Percentiles rank a stretch among this genome's conserved stretches.
Conservation (phyloP, 2,329 filamentous ascomycete genomes). For the Myriosclerotinia scirpicola region DNA sequence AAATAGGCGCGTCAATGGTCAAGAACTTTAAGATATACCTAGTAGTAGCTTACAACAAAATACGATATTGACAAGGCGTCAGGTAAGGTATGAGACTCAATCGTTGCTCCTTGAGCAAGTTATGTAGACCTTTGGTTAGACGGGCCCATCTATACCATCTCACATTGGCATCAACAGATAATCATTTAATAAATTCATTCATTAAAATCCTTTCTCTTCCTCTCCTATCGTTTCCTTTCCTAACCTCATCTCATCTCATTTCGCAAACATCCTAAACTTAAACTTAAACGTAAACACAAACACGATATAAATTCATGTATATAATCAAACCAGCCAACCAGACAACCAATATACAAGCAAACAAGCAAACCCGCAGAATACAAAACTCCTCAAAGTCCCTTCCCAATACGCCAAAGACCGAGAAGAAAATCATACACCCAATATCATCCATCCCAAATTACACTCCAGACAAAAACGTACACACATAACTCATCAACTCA, state of each 20-base stretch:
- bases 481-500: background rate
- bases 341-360: constrained; percentile 1
- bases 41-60: too few relatives aligned
- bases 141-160: too few relatives aligned
- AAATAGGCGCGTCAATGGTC: too few relatives aligned
- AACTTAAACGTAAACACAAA: background rate
- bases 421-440: background rate
- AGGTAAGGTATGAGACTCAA: too few relatives aligned
- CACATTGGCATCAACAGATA: too few relatives aligned
- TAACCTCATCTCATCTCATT: background rate
- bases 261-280: background rate
- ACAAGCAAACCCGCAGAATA: background rate
- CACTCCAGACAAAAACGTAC: background rate
- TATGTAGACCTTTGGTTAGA: too few relatives aligned
- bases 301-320: background rate
- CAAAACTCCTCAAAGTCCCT: background rate
- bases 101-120: too few relatives aligned
- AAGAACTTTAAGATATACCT: too few relatives aligned
- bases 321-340: background rate
- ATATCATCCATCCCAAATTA: background rate
- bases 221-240: background rate
- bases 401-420: background rate
- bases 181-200: background rate
- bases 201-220: background rate
- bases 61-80: too few relatives aligned